Evolutionary conservation across 164 flowering plant species (phyloP), one percentile per base, ranked within the genome.

Genomic region (Vitis vinifera): DNA sequence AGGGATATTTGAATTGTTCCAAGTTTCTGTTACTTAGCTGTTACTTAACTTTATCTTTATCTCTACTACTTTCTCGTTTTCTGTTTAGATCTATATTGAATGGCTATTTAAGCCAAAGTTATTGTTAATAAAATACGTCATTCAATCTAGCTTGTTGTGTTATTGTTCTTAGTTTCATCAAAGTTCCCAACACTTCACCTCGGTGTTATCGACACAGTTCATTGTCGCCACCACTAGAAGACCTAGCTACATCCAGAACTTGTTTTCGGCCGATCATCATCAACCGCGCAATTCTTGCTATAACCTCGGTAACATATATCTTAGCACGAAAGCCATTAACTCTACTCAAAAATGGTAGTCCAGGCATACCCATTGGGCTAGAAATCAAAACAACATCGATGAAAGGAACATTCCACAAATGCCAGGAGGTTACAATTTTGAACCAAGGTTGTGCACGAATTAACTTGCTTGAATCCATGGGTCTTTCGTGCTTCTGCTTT

Each of bases 181-280:
- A 19, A 19, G 19, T 19, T 19, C 19, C 19, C 19, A 19, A 19
- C 19, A 19, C 87, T 88, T 88, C 0, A 92, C 92, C 1, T 91
- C 92, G 1, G 95, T 88, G 80, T 88, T 90, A 56, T 90, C 91
- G 4, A 90, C 92, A 59, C 90, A 90, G 82, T 90, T 90, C 79
- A 90, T 89, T 2, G 90, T 87, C 3, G 91, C 92, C 47, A 91
- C 92, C 86, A 88, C 92, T 66, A 90, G 95, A 10, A 90, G 82
- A 82, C 91, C 92, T 79, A 90, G 90, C 55, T 92, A 87, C 95
- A 88, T 90, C 81, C 92, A 75, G 83, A 87, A 88, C 84, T 90
- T 87, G 86, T 88, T 88, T 14, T 19, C 95, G 1, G 92, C 92
- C 6, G 90, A 74, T 91, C 98, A 95, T 91, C 92, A 93, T 80